Conservation (phyloP, 2,329 filamentous ascomycete genomes). For the Colletotrichum karsti region DNA sequence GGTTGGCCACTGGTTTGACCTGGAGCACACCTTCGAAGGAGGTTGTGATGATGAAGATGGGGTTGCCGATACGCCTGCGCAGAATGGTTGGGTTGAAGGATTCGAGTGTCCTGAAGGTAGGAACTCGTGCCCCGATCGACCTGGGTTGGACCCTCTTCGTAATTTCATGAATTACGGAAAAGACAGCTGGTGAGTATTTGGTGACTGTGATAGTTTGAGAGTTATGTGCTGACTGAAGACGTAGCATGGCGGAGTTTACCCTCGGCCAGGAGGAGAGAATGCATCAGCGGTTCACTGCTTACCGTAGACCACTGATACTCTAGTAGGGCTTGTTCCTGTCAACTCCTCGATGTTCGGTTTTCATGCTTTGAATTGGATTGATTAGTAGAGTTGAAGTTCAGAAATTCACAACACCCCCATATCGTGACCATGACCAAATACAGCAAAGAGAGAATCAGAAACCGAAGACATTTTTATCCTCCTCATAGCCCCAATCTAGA, state of each 20-base stretch:
- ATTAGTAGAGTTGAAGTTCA: no score
- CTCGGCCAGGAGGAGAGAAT: conserved; percentile 20
- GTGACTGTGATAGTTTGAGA: neutral
- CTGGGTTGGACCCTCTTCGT: conserved; percentile 44
- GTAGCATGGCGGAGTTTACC: conserved; percentile 22
- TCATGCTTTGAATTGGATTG: no score
- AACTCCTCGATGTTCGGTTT: no score
- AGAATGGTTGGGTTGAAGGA: conserved; percentile 40
- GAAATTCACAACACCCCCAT: neutral
- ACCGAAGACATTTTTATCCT: conserved; percentile 54
- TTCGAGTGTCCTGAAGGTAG: conserved; percentile 46
- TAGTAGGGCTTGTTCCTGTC: no score
- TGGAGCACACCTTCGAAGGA: conserved; percentile 56
- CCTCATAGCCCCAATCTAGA: conserved; percentile 49
- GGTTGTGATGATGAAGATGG: conserved; percentile 44
- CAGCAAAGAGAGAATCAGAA: conserved; percentile 41
- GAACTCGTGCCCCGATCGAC: conserved; percentile 42
- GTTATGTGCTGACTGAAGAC: neutral
- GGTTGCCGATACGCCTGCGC: conserved; percentile 50
- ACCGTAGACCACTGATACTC: neutral
- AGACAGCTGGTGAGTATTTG: conserved; percentile 36
- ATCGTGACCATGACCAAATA: neutral
- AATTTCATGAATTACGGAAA: conserved; percentile 52
- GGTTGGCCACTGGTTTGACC: conserved; percentile 57
- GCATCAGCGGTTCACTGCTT: conserved; percentile 16